A percentile compares a stretch with the other conserved stretches of the same genome.
Evolutionary conservation across 495 filamentous ascomycete species (phyloP).

Genomic region (Saxispiralis lemnorum): DNA sequence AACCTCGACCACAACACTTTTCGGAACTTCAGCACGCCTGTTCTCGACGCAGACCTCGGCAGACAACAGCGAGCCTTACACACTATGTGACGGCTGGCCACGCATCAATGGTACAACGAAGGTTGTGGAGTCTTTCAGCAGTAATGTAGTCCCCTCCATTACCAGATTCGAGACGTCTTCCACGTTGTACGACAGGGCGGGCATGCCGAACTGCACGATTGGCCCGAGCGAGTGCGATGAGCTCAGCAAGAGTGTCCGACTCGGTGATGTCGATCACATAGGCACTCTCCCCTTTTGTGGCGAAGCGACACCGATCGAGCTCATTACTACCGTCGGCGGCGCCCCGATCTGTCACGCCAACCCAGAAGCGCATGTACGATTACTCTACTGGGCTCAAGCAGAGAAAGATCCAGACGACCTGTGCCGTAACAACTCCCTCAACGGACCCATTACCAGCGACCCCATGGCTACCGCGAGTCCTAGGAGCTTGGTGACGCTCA

Average conservation of each 20-base stretch:
- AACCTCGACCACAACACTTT: too few relatives aligned
- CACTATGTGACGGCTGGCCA: slow-evolving; percentile 5
- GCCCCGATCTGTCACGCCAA: background rate
- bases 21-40: too few relatives aligned
- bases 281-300: background rate
- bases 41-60: too few relatives aligned
- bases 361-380: background rate
- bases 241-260: background rate
- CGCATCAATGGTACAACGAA: slow-evolving; percentile 1
- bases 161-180: background rate
- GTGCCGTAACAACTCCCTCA: background rate
- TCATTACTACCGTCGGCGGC: background rate
- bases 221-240: background rate
- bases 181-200: background rate
- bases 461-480: background rate
- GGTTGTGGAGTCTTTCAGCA: background rate
- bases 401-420: background rate
- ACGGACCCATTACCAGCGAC: background rate
- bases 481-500: slow-evolving; percentile 1
- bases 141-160: background rate
- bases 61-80: background rate
- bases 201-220: slow-evolving; percentile 1
- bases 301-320: background rate
- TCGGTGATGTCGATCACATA: background rate
- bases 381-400: slow-evolving; percentile 5